These are phyloP conservation scores for Claviceps cyperi DNA, from an alignment of 2,329 filamentous ascomycete species.

Conservation along the genomic window DNA sequence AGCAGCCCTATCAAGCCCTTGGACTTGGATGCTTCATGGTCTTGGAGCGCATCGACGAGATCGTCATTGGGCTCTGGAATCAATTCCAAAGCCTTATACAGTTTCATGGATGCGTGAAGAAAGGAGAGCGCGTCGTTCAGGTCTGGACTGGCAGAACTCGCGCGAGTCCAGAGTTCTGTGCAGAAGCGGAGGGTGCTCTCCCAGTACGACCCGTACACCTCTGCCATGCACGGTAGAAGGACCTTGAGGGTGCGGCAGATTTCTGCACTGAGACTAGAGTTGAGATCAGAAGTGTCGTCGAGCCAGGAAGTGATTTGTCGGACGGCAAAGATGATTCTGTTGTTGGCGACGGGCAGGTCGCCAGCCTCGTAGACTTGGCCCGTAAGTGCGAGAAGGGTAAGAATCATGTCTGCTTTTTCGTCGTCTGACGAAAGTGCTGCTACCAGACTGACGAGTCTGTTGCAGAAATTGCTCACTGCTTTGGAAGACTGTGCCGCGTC, in stretches of 20 bases:
- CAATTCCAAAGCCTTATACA: conserved; percentile 48
- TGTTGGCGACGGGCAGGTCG: conserved; percentile 42
- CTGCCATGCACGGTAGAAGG: conserved; percentile 59
- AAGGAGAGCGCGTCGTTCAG: conserved; percentile 42
- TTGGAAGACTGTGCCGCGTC: conserved; percentile 34
- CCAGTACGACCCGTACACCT: conserved; percentile 87
- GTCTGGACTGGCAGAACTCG: conserved; percentile 19
- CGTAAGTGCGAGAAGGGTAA: conserved; percentile 41
- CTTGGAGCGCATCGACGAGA: conserved; percentile 57
- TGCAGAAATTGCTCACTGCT: conserved; percentile 37
- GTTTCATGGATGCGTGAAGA: conserved; percentile 56
- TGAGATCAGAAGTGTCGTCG: conserved; percentile 31
- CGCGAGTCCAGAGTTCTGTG: conserved; percentile 39
- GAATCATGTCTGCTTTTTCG: conserved; percentile 30
- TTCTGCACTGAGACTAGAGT: conserved; percentile 31
- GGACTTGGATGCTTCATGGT: conserved; percentile 41
- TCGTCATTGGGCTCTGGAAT: conserved; percentile 74
- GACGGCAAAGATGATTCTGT: conserved; percentile 69
- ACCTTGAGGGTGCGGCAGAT: conserved; percentile 41
- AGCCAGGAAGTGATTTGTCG: conserved; percentile 65
- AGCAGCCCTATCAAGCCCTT: conserved; percentile 49
- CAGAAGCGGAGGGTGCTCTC: conserved; percentile 46
- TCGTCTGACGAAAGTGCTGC: conserved; percentile 30
- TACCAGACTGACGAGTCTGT: conserved; percentile 46
- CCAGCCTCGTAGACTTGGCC: conserved; percentile 36